A percentile compares a stretch with the other conserved stretches of the same genome.
phyloP scores from a whole-genome alignment of 2,329 filamentous ascomycete species.

The Curvularia lunata region DNA sequence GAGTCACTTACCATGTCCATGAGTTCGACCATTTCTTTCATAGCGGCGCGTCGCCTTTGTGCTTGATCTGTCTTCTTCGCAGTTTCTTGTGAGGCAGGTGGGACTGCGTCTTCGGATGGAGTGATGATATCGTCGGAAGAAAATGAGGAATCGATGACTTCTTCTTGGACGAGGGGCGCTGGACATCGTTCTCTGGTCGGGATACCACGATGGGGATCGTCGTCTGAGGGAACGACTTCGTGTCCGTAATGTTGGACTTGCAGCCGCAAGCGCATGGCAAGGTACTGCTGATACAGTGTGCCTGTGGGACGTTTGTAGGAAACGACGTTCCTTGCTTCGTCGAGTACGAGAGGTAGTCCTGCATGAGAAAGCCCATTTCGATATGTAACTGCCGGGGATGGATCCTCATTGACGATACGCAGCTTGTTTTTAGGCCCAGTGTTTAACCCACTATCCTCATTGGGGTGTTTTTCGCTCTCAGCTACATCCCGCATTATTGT shows the following conservation, averaged over 20 bases:
- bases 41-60: not conserved
- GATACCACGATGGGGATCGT: constrained; percentile 7
- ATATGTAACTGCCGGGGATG: no score
- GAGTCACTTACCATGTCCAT: not conserved
- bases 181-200: constrained; percentile 5
- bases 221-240: not conserved
- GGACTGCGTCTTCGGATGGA: not conserved
- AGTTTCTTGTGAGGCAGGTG: not conserved
- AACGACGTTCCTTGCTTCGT: not conserved
- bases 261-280: constrained; percentile 1
- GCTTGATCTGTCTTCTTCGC: not conserved
- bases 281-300: constrained; percentile 8
- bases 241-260: constrained; percentile 11
- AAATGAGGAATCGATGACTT: not conserved
- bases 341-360: not conserved
- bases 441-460: no score
- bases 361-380: constrained; percentile 3
- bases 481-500: not conserved
- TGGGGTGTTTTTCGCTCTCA: not conserved
- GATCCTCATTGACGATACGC: not conserved
- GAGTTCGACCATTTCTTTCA: not conserved
- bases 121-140: not conserved
- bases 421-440: not conserved
- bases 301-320: not conserved
- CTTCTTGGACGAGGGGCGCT: not conserved